These are phyloP conservation scores for Crepidotus sp. DNA, from an alignment of 1,284 basidiomycete genomes.

Conservation along the genomic window DNA sequence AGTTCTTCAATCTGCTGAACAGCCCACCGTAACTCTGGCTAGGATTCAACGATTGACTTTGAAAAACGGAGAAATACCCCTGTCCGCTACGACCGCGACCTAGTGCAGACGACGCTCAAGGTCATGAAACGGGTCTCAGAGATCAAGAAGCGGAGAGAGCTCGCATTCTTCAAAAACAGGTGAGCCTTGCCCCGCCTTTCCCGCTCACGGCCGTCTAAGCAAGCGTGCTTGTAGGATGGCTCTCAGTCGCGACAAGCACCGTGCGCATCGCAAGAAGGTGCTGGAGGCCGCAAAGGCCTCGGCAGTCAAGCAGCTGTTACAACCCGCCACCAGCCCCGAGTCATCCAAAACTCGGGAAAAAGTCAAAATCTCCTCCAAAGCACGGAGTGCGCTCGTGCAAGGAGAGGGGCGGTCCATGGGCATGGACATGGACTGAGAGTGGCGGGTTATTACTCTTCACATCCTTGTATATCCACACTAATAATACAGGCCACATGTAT, in stretches of 20 bases:
- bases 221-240: constrained; percentile 57
- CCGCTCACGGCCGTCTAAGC: background rate
- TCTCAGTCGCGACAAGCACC: constrained; percentile 62
- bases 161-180: constrained; percentile 97
- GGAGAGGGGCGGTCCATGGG: constrained; percentile 74
- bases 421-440: constrained; percentile 66
- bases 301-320: constrained; percentile 56
- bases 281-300: constrained; percentile 48
- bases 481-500: constrained; percentile 14
- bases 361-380: constrained; percentile 67
- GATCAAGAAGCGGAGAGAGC: constrained; percentile 86
- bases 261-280: constrained; percentile 58
- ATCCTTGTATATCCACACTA: constrained; percentile 15
- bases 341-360: constrained; percentile 59
- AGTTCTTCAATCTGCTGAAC: background rate
- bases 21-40: constrained; percentile 1
- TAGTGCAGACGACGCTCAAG: constrained; percentile 90
- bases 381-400: constrained; percentile 63
- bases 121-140: constrained; percentile 96
- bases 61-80: constrained; percentile 99
- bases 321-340: constrained; percentile 45
- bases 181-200: constrained; percentile 25
- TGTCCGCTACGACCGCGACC: constrained; percentile 93
- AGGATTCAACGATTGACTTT: constrained; percentile 99
- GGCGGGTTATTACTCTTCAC: constrained; percentile 1